Conservation (phyloP, 2,329 filamentous ascomycete genomes). For the Alternaria sp. region DNA sequence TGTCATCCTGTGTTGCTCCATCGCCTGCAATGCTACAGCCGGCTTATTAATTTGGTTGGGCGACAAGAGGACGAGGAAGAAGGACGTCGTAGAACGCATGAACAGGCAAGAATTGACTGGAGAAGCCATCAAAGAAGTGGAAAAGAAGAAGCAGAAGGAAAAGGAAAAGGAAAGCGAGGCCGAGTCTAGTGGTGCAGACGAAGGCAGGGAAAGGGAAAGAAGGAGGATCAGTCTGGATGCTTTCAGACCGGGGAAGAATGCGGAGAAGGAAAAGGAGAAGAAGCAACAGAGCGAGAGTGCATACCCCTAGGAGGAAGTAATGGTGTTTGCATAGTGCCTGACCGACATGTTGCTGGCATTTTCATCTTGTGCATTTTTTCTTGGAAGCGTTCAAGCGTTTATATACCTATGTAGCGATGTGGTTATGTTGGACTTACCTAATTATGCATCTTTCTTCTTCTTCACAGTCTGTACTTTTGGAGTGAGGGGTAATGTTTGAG, state of each 20-base stretch:
- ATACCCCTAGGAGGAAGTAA: background rate
- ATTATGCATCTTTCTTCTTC: background rate
- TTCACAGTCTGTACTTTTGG: background rate
- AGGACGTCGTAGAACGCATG: constrained; percentile 80
- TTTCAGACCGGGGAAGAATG: background rate
- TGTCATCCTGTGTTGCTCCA: constrained; percentile 79
- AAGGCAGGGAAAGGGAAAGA: constrained; percentile 22
- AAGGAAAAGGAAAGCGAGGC: constrained; percentile 44
- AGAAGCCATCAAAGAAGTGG: constrained; percentile 65
- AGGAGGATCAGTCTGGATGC: constrained; percentile 27
- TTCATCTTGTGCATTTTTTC: background rate
- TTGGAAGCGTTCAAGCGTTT: constrained; percentile 23
- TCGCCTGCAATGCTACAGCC: constrained; percentile 77
- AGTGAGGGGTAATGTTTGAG: background rate
- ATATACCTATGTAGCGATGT: constrained; percentile 3
- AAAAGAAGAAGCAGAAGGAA: constrained; percentile 53
- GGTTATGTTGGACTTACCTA: constrained; percentile 4
- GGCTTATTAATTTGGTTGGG: constrained; percentile 79
- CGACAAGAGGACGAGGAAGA: constrained; percentile 79
- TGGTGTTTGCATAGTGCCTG: background rate
- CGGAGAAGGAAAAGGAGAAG: background rate
- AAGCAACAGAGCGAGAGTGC: background rate
- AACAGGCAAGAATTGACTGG: constrained; percentile 77
- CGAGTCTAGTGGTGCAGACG: constrained; percentile 10
- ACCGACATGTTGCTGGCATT: background rate